Base-by-base conservation (phyloP, 345 rosid genomes). In the Linum usitatissimum region DNA sequence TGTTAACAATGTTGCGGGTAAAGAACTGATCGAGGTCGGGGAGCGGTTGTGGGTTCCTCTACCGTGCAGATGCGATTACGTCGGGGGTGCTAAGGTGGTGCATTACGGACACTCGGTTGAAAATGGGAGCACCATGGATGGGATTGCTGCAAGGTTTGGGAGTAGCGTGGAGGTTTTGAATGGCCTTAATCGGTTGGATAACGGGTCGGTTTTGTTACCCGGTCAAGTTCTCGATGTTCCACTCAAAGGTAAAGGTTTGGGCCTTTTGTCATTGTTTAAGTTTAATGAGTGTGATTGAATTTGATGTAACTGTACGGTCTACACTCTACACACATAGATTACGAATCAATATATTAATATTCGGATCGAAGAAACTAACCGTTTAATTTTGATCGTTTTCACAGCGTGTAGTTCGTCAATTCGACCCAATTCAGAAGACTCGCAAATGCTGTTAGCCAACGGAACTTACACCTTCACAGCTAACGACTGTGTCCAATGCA, bases 351-450 rank as follows among this genome's bases (percentile, higher is more conserved):
- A 34, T 34, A 34, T 34, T 5, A 3, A 1, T 34, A 34, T 7
- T 34, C 38, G 38, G 8, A 34, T 4, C 4, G 38, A 3, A 4
- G 38, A 34, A 34, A 34, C 8, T 34, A 34, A 34, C 8, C 1
- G 38, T 34, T 34, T 34, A 34, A 34, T 34, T 34, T 34, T 34
- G 38, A 34, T 4, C 38, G 17, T 7, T 18, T 64, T 55, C 2
- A 55, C 94, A 89, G 96, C 86, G 58, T 89, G 96, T 62, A 79
- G 71, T 70, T 83, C 97, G 12, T 73, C 81, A 9, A 69, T 90
- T 48, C 69, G 64, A 58, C 60, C 18, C 3, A 72, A 73, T 61
- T 90, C 97, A 2, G 1, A 48, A 20, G 95, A 90, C 66, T 76
- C 54, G 57, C 62, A 78, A 0, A 55, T 85, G 60, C 86, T 77